A percentile compares a stretch with the other conserved stretches of the same genome.
Evolutionary conservation across 805 yeast species (phyloP).

Genomic region (Phaffomyces opuntiae): DNA sequence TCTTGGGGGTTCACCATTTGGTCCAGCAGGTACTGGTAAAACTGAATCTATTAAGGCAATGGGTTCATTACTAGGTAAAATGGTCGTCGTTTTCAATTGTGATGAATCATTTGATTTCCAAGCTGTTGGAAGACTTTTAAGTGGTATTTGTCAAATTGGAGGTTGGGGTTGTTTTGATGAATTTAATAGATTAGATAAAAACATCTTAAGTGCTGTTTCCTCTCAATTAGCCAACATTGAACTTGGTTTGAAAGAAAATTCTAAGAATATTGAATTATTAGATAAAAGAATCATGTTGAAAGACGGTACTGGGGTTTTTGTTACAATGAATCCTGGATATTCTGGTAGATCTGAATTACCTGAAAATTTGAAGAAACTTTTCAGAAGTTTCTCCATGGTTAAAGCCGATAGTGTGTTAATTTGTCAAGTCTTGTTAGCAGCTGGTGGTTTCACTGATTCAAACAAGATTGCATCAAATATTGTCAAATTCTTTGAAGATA

Average conservation of each 20-base stretch:
- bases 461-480: constrained; percentile 36
- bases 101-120: constrained; percentile 83
- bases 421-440: constrained; percentile 60
- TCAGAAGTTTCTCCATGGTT: constrained; percentile 68
- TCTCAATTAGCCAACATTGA: constrained; percentile 73
- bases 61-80: constrained; percentile 70
- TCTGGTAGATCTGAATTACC: constrained; percentile 80
- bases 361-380: constrained; percentile 74
- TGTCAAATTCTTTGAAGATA: constrained; percentile 45
- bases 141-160: constrained; percentile 77
- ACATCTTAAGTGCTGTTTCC: constrained; percentile 76
- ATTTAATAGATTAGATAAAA: constrained; percentile 71
- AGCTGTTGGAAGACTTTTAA: constrained; percentile 67
- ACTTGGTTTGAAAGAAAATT: constrained; percentile 32
- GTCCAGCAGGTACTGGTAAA: constrained; percentile 98
- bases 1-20: constrained; percentile 86
- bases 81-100: constrained; percentile 84
- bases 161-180: constrained; percentile 98
- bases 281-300: constrained; percentile 35
- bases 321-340: constrained; percentile 89
- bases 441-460: constrained; percentile 62
- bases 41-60: constrained; percentile 85
- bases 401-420: constrained; percentile 65
- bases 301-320: constrained; percentile 61
- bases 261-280: constrained; percentile 30